Conservation (phyloP, 805 yeast genomes). For the Candida koratica region DNA sequence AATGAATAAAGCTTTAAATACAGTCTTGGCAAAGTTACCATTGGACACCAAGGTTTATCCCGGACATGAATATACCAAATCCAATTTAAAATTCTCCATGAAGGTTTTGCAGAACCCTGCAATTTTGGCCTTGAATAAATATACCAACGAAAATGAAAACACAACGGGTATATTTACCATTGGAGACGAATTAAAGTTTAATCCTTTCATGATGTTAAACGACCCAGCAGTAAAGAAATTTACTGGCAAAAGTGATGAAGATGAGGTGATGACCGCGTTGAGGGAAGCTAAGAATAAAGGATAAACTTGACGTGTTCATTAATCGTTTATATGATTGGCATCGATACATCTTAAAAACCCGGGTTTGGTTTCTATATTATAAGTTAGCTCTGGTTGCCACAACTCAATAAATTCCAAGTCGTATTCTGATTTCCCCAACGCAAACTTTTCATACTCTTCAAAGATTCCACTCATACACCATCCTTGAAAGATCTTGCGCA, state of each 20-base stretch:
- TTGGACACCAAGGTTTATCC: conserved; percentile 74
- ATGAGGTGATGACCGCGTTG: conserved; percentile 65
- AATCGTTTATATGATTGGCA: background rate
- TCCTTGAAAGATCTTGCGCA: conserved; percentile 81
- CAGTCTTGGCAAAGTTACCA: conserved; percentile 58
- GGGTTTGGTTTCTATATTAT: conserved; percentile 50
- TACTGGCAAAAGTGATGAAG: conserved; percentile 48
- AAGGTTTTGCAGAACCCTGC: conserved; percentile 55
- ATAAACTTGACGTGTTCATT: background rate
- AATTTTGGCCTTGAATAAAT: conserved; percentile 51
- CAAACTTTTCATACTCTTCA: conserved; percentile 89
- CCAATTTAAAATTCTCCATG: conserved; percentile 75
- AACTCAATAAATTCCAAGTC: conserved; percentile 88
- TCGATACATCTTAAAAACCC: conserved; percentile 48
- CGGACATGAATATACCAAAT: conserved; percentile 92
- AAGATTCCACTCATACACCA: conserved; percentile 93
- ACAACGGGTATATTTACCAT: conserved; percentile 88
- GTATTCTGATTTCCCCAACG: conserved; percentile 89
- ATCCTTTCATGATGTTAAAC: conserved; percentile 82
- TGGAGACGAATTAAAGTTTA: conserved; percentile 72
- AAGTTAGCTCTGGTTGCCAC: conserved; percentile 60
- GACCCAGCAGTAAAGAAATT: conserved; percentile 61
- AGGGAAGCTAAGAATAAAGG: conserved; percentile 70
- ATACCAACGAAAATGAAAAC: conserved; percentile 51
- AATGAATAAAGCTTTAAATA: conserved; percentile 70